Evolutionary conservation across 2,329 filamentous ascomycete genomes (phyloP).

Genomic region (Aspergillus sp.): DNA sequence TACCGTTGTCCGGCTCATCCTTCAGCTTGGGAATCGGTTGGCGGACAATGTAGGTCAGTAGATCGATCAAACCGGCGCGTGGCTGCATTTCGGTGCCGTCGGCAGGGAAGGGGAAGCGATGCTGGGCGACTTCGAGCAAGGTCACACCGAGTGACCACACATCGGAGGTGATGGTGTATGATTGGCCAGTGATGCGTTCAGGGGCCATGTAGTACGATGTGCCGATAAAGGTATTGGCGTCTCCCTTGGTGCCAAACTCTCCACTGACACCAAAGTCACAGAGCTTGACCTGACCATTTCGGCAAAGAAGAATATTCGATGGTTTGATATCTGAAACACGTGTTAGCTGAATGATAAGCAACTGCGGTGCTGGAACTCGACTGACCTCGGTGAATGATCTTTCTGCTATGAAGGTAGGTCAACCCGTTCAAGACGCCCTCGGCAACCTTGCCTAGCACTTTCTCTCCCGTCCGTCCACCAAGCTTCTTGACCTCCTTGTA

Average conservation of each 20-base stretch:
- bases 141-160: slow-evolving; percentile 98
- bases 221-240: slow-evolving; percentile 98
- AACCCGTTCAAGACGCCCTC: slow-evolving; percentile 92
- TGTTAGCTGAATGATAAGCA: background rate
- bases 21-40: slow-evolving; percentile 95
- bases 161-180: slow-evolving; percentile 97
- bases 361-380: background rate
- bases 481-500: slow-evolving; percentile 97
- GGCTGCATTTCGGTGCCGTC: slow-evolving; percentile 96
- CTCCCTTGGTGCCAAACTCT: slow-evolving; percentile 97
- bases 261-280: slow-evolving; percentile 98
- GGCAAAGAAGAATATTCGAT: slow-evolving; percentile 91
- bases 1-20: slow-evolving; percentile 85
- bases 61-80: slow-evolving; percentile 86
- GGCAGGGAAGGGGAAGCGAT: slow-evolving; percentile 96
- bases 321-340: slow-evolving; percentile 79
- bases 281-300: slow-evolving; percentile 90
- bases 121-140: slow-evolving; percentile 96
- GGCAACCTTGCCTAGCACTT: slow-evolving; percentile 93
- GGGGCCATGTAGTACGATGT: slow-evolving; percentile 99
- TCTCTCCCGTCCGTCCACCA: slow-evolving; percentile 91
- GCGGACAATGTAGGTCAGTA: slow-evolving; percentile 95
- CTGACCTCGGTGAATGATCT: slow-evolving; percentile 86
- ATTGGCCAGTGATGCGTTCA: slow-evolving; percentile 94
- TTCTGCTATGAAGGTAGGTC: slow-evolving; percentile 91